phyloP scores from a whole-genome alignment of 2,329 filamentous ascomycete genomes.

The Fusarium lyarnte region DNA sequence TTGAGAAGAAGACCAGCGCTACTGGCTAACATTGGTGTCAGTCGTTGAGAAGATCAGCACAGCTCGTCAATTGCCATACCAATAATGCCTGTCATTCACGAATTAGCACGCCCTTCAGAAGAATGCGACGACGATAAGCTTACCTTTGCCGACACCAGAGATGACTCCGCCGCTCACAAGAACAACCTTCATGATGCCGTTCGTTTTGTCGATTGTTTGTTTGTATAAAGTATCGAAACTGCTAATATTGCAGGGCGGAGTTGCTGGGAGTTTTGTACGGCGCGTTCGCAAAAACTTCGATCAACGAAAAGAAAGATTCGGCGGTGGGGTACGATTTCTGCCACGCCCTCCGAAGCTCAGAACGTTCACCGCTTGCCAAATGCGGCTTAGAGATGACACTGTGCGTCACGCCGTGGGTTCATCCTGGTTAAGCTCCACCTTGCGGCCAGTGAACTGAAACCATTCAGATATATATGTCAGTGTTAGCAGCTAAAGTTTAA shows the following conservation, averaged over 20 bases:
- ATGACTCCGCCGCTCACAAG: slow-evolving; percentile 36
- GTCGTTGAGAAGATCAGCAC: neutral
- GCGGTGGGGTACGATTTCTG: slow-evolving; percentile 32
- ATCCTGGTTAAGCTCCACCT: neutral
- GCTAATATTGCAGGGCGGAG: slow-evolving; percentile 1
- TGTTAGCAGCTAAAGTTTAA: neutral
- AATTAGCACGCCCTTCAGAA: slow-evolving; percentile 17
- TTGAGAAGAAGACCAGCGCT: slow-evolving; percentile 77
- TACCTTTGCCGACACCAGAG: slow-evolving; percentile 34
- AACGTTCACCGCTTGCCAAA: neutral
- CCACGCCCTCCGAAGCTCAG: slow-evolving; percentile 3
- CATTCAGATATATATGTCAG: neutral
- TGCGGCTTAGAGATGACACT: neutral
- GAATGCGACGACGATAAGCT: neutral
- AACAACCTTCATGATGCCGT: slow-evolving; percentile 30
- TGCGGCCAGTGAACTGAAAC: neutral
- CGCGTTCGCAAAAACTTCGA: slow-evolving; percentile 25
- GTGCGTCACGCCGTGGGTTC: neutral
- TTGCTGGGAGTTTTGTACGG: slow-evolving; percentile 7
- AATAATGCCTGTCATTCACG: slow-evolving; percentile 15
- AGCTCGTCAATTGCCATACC: slow-evolving; percentile 6
- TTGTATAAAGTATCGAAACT: neutral
- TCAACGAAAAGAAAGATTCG: slow-evolving; percentile 16
- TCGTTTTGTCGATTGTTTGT: neutral
- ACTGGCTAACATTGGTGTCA: slow-evolving; percentile 29